Percentiles rank a stretch among this genome's conserved stretches.
Conservation (phyloP, 306 rosid species). For the Purshia tridentata region DNA sequence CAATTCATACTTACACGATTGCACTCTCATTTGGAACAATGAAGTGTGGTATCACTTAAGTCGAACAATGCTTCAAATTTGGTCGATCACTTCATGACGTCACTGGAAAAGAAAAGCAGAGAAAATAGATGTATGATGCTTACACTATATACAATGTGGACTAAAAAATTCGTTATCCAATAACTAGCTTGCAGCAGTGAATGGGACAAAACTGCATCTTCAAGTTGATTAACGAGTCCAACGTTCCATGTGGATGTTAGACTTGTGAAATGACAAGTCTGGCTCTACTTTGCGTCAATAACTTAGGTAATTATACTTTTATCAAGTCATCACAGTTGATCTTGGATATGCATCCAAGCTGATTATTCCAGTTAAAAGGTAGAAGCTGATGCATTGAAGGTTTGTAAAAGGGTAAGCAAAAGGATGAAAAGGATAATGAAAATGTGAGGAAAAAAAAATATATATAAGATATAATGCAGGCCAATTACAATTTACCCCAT, state of each 20-base stretch:
- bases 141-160: neutral
- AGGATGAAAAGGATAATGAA: neutral
- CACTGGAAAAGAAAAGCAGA: conserved; percentile 40
- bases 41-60: conserved; percentile 17
- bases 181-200: neutral
- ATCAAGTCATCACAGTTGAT: neutral
- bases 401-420: neutral
- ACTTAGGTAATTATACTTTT: neutral
- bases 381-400: neutral
- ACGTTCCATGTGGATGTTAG: neutral
- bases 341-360: neutral
- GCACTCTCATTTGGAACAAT: conserved; percentile 20
- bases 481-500: no score
- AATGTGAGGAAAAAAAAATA: no score
- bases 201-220: neutral
- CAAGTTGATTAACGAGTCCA: neutral
- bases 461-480: no score
- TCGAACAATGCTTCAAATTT: conserved; percentile 25
- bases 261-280: neutral
- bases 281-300: neutral
- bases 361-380: neutral
- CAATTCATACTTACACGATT: conserved; percentile 30
- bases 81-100: conserved; percentile 32
- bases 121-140: neutral
- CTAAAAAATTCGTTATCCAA: neutral